phyloP scores from a whole-genome alignment of 163 green algal species.

The Scenedesmus sp. region DNA sequence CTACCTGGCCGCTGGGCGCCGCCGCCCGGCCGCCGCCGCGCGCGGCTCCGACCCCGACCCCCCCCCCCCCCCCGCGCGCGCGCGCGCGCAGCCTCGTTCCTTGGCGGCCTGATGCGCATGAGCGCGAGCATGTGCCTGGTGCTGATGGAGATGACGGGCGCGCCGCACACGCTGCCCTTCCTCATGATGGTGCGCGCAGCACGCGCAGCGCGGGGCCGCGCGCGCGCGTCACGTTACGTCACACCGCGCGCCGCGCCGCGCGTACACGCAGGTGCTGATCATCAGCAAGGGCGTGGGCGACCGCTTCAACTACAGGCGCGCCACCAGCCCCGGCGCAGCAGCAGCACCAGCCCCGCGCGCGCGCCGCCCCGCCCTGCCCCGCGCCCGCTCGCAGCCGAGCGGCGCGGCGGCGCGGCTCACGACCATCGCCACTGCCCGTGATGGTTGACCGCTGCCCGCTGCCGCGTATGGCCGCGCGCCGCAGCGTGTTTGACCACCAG shows the following conservation, averaged over 20 bases:
- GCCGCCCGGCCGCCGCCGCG: too few species aligned
- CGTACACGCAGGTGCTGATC: too few species aligned
- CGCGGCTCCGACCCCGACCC: too few species aligned
- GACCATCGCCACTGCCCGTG: too few species aligned
- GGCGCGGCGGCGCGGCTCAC: too few species aligned
- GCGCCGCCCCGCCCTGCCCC: too few species aligned
- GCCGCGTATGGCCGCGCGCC: background rate
- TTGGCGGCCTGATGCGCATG: slow-evolving; percentile 70
- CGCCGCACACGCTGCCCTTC: slow-evolving; percentile 60
- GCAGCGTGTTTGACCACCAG: slow-evolving; percentile 65
- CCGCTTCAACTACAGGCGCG: slow-evolving; percentile 66
- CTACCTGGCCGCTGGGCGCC: too few species aligned
- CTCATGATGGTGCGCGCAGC: slow-evolving; percentile 62
- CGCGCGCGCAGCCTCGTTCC: slow-evolving; percentile 53
- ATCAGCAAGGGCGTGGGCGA: slow-evolving; percentile 69
- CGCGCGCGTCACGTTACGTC: background rate
- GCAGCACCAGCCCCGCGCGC: background rate
- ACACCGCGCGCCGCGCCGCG: too few species aligned
- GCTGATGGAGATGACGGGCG: slow-evolving; percentile 71
- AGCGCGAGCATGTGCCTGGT: slow-evolving; percentile 60
- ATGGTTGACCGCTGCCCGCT: background rate
- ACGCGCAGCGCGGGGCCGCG: too few species aligned
- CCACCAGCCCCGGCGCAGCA: background rate
- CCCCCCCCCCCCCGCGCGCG: background rate
- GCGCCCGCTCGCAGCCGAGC: too few species aligned